Evolutionary conservation across 176 grass and related monocot species (phyloP), one percentile per base, ranked within the genome.

Genomic region (Stipa capillata): DNA sequence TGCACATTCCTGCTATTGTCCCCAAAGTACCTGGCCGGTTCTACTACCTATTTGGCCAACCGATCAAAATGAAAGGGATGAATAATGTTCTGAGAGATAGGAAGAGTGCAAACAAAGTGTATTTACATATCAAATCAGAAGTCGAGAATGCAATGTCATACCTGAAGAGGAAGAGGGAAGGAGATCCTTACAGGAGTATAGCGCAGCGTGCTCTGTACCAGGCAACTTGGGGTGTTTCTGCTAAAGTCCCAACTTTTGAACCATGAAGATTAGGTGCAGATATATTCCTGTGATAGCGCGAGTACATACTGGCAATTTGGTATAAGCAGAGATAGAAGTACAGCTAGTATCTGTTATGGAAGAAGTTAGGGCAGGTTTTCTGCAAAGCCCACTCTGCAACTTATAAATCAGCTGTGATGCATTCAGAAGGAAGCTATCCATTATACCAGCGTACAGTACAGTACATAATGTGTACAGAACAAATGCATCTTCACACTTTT

Each of bases 21-120:
- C 92, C 96, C 17, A 99, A 93, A 65, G 81, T 95, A 68, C 96
- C 96, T 36, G 96, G 96, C 20, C 90, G 92, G 42, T 89, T 99
- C 66, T 99, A 99, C 74, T 99, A 84, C 58, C 74, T 87, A 15
- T 99, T 99, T 31, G 96, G 96, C 8, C 84, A 89, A 81, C 92
- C 92, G 2, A 87, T 95, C 17, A 88, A 95, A 85, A 82, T 86
- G 76, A 76, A 61, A 72, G 88, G 90, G 69, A 86, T 85, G 73
- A 48, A 73, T 23, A 89, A 85, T 80, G 61, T 99, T 72, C 44
- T 97, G 51, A 89, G 83, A 15, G 88, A 99, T 49, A 99, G 72
- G 70, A 84, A 86, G 52, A 91, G 79, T 0, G 86, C 88, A 72
- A 93, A 83, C 45, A 37, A 63, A n/a, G 33, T 93, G 47, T 99